phyloP scores from a whole-genome alignment of 441 rosid genomes.

The Macaranga tanarius region DNA sequence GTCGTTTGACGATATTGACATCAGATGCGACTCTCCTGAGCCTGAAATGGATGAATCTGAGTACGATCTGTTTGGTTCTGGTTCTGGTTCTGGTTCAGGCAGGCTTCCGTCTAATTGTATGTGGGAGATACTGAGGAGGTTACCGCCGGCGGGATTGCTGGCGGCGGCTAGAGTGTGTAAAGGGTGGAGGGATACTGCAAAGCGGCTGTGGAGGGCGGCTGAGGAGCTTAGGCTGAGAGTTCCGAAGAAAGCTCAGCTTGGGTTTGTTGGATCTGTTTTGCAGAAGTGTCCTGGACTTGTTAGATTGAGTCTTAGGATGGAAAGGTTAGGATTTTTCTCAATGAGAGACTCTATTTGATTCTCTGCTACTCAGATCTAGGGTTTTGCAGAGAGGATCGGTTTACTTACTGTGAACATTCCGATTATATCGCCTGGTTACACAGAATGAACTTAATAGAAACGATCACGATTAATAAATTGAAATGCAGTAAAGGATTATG shows the following conservation, averaged over 20 bases:
- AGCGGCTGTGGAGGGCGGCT: slow-evolving; percentile 77
- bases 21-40: slow-evolving; percentile 46
- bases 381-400: slow-evolving; percentile 19
- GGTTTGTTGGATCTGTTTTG: slow-evolving; percentile 73
- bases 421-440: background rate
- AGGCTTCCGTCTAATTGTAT: slow-evolving; percentile 50
- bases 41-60: slow-evolving; percentile 34
- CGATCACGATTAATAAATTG: background rate
- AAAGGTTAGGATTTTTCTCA: slow-evolving; percentile 57
- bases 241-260: slow-evolving; percentile 61
- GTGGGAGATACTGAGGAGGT: slow-evolving; percentile 79
- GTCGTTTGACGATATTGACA: slow-evolving; percentile 70
- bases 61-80: slow-evolving; percentile 34
- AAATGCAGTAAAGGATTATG: slow-evolving; percentile 4
- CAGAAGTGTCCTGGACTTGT: slow-evolving; percentile 77
- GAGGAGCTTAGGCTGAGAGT: slow-evolving; percentile 79
- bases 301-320: slow-evolving; percentile 66
- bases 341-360: slow-evolving; percentile 1
- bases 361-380: slow-evolving; percentile 39
- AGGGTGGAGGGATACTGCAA: slow-evolving; percentile 77
- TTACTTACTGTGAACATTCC: slow-evolving; percentile 17
- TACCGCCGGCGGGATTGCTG: slow-evolving; percentile 66
- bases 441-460: slow-evolving; percentile 1
- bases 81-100: slow-evolving; percentile 40
- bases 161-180: slow-evolving; percentile 78